Percentiles rank a stretch among this genome's conserved stretches.
These are phyloP conservation scores for Tripterygium wilfordii DNA, from an alignment of 177 flowering plant genomes.

Conservation along the genomic window DNA sequence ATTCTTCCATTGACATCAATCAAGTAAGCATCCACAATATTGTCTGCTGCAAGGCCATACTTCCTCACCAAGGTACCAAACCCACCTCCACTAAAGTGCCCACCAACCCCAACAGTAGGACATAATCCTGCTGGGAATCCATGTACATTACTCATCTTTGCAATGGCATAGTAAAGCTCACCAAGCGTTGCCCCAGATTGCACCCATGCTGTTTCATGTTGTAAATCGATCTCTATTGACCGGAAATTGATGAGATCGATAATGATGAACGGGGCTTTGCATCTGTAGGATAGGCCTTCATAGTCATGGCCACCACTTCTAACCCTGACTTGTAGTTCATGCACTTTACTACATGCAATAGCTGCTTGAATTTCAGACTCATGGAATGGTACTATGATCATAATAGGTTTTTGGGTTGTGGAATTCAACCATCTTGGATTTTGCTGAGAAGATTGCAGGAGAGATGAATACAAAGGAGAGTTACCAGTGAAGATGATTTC, in stretches of 20 bases:
- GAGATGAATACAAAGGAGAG: slow-evolving; percentile 1
- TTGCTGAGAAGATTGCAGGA: slow-evolving; percentile 16
- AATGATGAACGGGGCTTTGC: not conserved
- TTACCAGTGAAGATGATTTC: slow-evolving; percentile 6
- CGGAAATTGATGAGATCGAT: slow-evolving; percentile 3
- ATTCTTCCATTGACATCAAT: slow-evolving; percentile 21
- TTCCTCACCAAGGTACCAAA: slow-evolving; percentile 25
- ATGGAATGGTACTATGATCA: slow-evolving; percentile 14
- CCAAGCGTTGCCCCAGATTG: slow-evolving; percentile 27
- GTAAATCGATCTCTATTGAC: slow-evolving; percentile 6
- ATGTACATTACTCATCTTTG: slow-evolving; percentile 14
- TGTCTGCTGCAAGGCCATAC: slow-evolving; percentile 21
- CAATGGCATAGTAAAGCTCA: slow-evolving; percentile 20
- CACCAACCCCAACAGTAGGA: slow-evolving; percentile 27
- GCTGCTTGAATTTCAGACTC: slow-evolving; percentile 13
- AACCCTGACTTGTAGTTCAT: slow-evolving; percentile 8
- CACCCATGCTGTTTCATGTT: slow-evolving; percentile 14
- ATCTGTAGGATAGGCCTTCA: not conserved
- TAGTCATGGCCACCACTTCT: slow-evolving; percentile 21
- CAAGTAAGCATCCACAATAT: slow-evolving; percentile 19
- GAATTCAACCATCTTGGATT: slow-evolving; percentile 17
- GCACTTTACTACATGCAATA: slow-evolving; percentile 6
- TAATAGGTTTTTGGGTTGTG: slow-evolving; percentile 2
- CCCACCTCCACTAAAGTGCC: slow-evolving; percentile 29
- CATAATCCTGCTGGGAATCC: slow-evolving; percentile 26